Evolutionary conservation across 2,329 filamentous ascomycete species (phyloP).

Genomic region (Ophiostoma montium): DNA sequence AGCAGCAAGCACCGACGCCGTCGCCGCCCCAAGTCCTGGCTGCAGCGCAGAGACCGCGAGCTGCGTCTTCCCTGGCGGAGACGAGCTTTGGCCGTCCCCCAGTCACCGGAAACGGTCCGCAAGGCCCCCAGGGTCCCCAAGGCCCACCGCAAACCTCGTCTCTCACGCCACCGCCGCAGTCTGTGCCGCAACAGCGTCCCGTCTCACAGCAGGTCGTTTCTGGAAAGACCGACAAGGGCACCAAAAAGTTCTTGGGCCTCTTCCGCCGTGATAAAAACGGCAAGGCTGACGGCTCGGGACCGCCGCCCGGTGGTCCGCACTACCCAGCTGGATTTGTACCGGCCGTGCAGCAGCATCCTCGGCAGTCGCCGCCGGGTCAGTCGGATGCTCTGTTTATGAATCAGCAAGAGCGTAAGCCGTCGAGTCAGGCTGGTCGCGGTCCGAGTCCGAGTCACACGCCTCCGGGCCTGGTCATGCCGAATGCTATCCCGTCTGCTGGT

Average conservation of each 20-base stretch:
- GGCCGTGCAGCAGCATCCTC: not conserved
- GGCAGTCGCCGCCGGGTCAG: not conserved
- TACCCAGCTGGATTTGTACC: slow-evolving; percentile 7
- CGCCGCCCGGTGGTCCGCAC: slow-evolving; percentile 16
- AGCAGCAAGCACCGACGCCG: slow-evolving; percentile 1
- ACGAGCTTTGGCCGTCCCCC: too few relatives aligned
- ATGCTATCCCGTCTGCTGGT: too few relatives aligned
- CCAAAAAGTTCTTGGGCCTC: slow-evolving; percentile 13
- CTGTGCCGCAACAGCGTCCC: slow-evolving; percentile 5
- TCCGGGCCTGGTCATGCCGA: too few relatives aligned
- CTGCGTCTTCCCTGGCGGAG: too few relatives aligned
- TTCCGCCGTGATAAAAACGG: slow-evolving; percentile 8
- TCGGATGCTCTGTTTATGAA: too few relatives aligned
- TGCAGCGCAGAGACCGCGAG: too few relatives aligned
- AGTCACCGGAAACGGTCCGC: too few relatives aligned
- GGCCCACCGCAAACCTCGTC: not conserved
- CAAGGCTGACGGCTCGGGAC: slow-evolving; percentile 10
- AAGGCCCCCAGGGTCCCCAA: not conserved
- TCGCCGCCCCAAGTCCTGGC: not conserved
- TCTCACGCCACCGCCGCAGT: not conserved
- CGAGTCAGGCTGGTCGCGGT: not conserved
- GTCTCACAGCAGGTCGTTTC: not conserved
- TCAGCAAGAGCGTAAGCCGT: too few relatives aligned
- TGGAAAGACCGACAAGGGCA: slow-evolving; percentile 11
- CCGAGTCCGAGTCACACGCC: not conserved